Evolutionary conservation across 768 basidiomycete species (phyloP), one percentile per base, ranked within the genome.

Genomic region (Asterophora lycoperdoides): DNA sequence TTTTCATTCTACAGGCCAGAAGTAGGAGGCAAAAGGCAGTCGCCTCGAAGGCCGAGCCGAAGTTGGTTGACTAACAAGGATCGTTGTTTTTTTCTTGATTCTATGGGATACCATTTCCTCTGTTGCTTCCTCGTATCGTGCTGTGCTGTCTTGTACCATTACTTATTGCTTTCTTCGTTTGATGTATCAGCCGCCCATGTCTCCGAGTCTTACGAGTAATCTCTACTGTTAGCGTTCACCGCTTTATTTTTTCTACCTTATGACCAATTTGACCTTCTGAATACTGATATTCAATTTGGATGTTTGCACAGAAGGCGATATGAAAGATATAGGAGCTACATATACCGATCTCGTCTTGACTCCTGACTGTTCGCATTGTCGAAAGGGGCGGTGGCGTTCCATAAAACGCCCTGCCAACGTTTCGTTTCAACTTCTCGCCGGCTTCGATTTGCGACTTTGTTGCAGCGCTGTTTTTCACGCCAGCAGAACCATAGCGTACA

Each of bases 71-170:
- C 29, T 49, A 53, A 55, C 44, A 3, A 15, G 15, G 26, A 14
- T 13, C 10, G 32, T 15, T 20, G 13, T 51, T 34, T 52, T 34
- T 6, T 38, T 18, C 15, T 41, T 41, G 18, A 30, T 39, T 49
- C 26, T 20, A 39, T 40, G 3, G 29, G 28, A 8, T 35, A 33
- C 34, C n/a, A 41, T 44, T 34, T 34, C 8, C 33, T 33, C 38
- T 17, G 18, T n/a, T 23, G 23, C 23, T 41, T 48, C 17, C 32
- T 41, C 33, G 34, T 10, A 17, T 49, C 41, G 41, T 54, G 48
- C 48, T 54, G 37, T 54, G 51, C 48, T 54, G 37, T 54, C 49
- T n/a, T 52, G 47, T 49, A 51, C 45, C 44, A 49, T 36, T 51
- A 29, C 36, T 44, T 49, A 41, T 38, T 44, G 48, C 39, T 49